Evolutionary conservation across 768 basidiomycete genomes (phyloP).

Genomic region (Coprinopsis cinerea): DNA sequence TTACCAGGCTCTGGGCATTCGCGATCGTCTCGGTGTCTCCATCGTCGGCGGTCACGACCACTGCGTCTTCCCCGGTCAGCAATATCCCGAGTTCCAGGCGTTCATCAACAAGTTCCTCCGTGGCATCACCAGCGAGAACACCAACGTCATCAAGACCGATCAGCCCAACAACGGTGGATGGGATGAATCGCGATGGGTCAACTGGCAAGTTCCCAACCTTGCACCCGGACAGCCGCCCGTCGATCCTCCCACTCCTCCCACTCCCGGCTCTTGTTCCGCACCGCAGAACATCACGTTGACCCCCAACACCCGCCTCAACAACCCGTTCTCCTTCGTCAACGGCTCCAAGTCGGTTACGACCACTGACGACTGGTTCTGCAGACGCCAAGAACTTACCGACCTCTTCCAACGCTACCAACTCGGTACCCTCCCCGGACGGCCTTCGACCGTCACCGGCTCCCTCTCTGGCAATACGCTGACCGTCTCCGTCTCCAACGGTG

Average conservation of each 20-base stretch:
- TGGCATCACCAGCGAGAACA: conserved; percentile 33
- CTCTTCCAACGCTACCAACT: conserved; percentile 45
- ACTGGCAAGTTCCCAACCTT: conserved; percentile 37
- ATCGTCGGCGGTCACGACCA: conserved; percentile 45
- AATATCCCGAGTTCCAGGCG: conserved; percentile 37
- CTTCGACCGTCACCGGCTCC: conserved; percentile 37
- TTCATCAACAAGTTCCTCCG: conserved; percentile 49
- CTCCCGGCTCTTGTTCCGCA: conserved; percentile 15
- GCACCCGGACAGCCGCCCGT: conserved; percentile 16
- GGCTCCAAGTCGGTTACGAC: conserved; percentile 31
- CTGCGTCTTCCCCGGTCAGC: conserved; percentile 41
- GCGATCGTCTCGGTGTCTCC: conserved; percentile 41
- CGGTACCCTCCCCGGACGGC: conserved; percentile 38
- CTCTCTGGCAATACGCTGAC: conserved; percentile 32
- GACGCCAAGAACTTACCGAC: conserved; percentile 38
- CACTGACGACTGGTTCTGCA: conserved; percentile 41
- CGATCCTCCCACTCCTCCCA: conserved; percentile 1
- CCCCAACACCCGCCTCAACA: conserved; percentile 35
- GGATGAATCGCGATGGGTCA: conserved; percentile 33
- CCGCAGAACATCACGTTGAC: conserved; percentile 21
- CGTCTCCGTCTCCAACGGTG: conserved; percentile 36
- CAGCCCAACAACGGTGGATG: conserved; percentile 29
- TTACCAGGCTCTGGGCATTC: conserved; percentile 40
- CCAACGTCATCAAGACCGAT: conserved; percentile 37
- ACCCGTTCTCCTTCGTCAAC: conserved; percentile 45